These are phyloP conservation scores for Microdochium nivale DNA, from an alignment of 2,329 filamentous ascomycete species.

Conservation along the genomic window DNA sequence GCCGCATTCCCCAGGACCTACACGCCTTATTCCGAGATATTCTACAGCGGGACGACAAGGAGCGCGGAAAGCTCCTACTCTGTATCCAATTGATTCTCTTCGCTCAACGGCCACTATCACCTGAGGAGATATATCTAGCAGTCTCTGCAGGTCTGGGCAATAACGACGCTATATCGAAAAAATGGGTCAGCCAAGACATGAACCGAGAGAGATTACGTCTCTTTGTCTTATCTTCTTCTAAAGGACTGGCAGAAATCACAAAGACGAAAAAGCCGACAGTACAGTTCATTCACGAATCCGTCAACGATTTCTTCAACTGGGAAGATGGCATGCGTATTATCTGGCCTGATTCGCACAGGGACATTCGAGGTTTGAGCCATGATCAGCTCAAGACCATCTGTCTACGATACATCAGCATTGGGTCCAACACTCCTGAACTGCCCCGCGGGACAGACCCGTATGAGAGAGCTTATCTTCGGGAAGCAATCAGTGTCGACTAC, in stretches of 20 bases:
- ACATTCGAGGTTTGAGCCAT: too few species aligned
- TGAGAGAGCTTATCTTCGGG: too few species aligned
- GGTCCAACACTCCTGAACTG: too few species aligned
- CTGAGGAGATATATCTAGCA: constrained; percentile 35
- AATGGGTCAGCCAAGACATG: background rate
- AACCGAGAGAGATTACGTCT: constrained; percentile 10
- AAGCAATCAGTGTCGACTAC: too few species aligned
- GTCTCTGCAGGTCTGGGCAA: constrained; percentile 10
- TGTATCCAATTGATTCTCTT: constrained; percentile 47
- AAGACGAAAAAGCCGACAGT: constrained; percentile 20
- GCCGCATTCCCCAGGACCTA: constrained; percentile 27
- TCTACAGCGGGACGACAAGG: constrained; percentile 32
- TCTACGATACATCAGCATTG: too few species aligned
- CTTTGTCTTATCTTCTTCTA: constrained; percentile 34
- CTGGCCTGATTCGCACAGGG: too few species aligned
- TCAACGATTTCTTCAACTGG: constrained; percentile 35
- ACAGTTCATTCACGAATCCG: constrained; percentile 47
- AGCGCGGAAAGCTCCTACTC: constrained; percentile 29
- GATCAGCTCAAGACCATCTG: too few species aligned
- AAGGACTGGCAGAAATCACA: constrained; percentile 41
- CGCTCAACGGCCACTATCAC: constrained; percentile 30
- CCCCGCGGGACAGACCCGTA: too few species aligned
- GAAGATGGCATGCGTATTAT: constrained; percentile 20
- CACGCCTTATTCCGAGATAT: constrained; percentile 43
- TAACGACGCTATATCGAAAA: too few species aligned